Percentiles rank a stretch among this genome's conserved stretches.
Conservation (phyloP, 1,284 basidiomycete species). For the Hemileccinum hortonii region DNA sequence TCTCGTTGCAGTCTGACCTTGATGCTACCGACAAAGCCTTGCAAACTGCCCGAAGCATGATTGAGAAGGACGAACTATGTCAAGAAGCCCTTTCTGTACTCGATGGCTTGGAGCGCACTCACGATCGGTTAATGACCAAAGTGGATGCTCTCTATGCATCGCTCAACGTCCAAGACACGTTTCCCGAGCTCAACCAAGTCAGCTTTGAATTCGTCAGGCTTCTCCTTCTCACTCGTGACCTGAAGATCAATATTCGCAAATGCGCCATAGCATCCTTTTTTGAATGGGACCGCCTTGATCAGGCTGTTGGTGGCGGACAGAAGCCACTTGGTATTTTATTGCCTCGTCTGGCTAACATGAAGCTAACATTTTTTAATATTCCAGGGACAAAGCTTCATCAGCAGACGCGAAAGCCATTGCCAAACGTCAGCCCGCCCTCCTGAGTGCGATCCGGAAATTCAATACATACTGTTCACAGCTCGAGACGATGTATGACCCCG, state of each 20-base stretch:
- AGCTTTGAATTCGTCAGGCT: neutral
- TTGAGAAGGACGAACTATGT: neutral
- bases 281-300: constrained; percentile 40
- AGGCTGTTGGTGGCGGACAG: constrained; percentile 35
- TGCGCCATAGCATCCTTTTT: constrained; percentile 36
- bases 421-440: constrained; percentile 2
- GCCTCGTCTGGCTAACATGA: no score
- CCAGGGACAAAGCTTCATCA: constrained; percentile 10
- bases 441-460: constrained; percentile 10
- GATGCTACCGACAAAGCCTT: neutral
- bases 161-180: constrained; percentile 32
- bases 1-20: constrained; percentile 10
- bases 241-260: constrained; percentile 42
- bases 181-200: neutral
- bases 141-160: constrained; percentile 37
- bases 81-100: constrained; percentile 9
- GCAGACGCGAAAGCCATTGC: constrained; percentile 5
- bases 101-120: constrained; percentile 16
- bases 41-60: neutral
- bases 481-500: neutral
- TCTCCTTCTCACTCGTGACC: constrained; percentile 28
- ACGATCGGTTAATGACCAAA: constrained; percentile 18
- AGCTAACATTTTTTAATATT: neutral
- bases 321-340: constrained; percentile 31
- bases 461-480: constrained; percentile 8